phyloP scores from a whole-genome alignment of 352 stramenopile species.

The Globisporangium acanthophoron region DNA sequence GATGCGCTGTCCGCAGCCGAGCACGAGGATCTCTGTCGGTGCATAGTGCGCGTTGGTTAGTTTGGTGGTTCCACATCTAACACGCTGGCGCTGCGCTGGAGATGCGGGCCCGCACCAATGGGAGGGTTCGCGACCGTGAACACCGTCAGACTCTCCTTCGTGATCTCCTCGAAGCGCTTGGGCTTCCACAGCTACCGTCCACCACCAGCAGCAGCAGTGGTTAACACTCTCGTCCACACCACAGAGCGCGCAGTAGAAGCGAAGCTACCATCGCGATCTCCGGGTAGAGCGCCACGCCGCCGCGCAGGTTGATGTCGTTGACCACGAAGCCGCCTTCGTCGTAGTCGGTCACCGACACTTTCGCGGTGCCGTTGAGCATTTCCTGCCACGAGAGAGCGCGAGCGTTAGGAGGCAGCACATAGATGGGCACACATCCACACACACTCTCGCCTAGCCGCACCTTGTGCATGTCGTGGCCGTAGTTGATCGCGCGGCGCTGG shows the following conservation, averaged over 20 bases:
- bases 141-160: constrained; percentile 61
- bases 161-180: constrained; percentile 71
- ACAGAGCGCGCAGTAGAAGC: not conserved
- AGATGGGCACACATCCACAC: not conserved
- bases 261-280: constrained; percentile 67
- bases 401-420: not conserved
- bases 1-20: constrained; percentile 68
- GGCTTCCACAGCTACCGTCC: constrained; percentile 70
- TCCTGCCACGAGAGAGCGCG: constrained; percentile 35
- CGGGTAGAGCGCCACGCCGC: constrained; percentile 56
- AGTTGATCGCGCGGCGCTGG: constrained; percentile 59
- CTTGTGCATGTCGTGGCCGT: constrained; percentile 83
- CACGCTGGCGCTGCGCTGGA: too few relatives aligned
- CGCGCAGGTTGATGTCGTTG: constrained; percentile 85
- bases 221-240: not conserved
- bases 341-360: constrained; percentile 79
- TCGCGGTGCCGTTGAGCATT: constrained; percentile 76
- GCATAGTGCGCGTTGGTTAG: too few relatives aligned
- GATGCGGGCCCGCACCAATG: constrained; percentile 29
- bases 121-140: constrained; percentile 76
- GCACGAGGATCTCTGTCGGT: constrained; percentile 63
- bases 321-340: constrained; percentile 83
- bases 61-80: too few relatives aligned
- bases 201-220: not conserved
- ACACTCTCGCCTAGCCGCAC: constrained; percentile 11